Conservation (phyloP, 768 basidiomycete genomes). For the Trametes elegans region DNA sequence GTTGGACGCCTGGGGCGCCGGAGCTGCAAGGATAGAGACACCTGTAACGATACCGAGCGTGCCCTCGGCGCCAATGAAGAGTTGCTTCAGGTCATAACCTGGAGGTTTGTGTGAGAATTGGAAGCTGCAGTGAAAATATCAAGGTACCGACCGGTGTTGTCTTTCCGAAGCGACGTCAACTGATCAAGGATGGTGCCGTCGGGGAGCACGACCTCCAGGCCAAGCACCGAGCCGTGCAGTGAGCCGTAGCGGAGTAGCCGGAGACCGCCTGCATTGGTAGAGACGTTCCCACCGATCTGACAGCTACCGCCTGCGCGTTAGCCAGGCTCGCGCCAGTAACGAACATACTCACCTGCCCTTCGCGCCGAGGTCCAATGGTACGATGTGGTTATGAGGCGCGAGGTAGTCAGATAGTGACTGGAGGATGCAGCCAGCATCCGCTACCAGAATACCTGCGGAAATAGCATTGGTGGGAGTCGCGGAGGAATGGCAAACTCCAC, state of each 20-base stretch:
- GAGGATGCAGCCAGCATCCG: constrained; percentile 93
- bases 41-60: constrained; percentile 95
- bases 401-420: constrained; percentile 86
- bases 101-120: neutral
- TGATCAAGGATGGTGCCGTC: constrained; percentile 91
- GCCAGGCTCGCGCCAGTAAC: neutral
- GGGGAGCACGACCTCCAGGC: constrained; percentile 92
- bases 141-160: constrained; percentile 79
- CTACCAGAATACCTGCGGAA: constrained; percentile 74
- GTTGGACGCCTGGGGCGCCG: constrained; percentile 78
- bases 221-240: constrained; percentile 91
- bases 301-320: too few species aligned
- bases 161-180: constrained; percentile 88
- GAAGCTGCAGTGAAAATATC: neutral
- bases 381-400: constrained; percentile 86
- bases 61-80: constrained; percentile 97
- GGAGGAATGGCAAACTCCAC: constrained; percentile 9
- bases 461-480: constrained; percentile 5
- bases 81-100: constrained; percentile 98
- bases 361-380: constrained; percentile 94
- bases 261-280: constrained; percentile 98
- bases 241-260: constrained; percentile 93
- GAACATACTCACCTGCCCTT: constrained; percentile 74
- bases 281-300: constrained; percentile 96
- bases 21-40: constrained; percentile 90